These are phyloP conservation scores for Cajanus cajan DNA, from an alignment of 306 rosid species.

Conservation along the genomic window DNA sequence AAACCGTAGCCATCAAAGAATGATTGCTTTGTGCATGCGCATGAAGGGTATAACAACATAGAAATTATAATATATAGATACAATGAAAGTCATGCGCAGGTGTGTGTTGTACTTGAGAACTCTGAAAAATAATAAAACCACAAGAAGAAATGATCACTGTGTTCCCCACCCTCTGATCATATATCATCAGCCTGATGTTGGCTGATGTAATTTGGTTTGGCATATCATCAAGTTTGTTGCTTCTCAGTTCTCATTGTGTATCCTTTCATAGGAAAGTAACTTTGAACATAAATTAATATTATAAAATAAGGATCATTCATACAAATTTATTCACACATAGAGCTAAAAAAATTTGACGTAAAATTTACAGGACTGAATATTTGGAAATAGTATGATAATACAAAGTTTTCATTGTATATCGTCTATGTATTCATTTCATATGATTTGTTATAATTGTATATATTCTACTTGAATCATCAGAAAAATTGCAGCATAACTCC, in stretches of 20 bases:
- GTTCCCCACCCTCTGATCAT: conserved; percentile 45
- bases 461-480: neutral
- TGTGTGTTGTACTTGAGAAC: conserved; percentile 41
- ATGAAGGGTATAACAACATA: conserved; percentile 31
- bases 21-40: conserved; percentile 76
- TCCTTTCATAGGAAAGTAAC: no score
- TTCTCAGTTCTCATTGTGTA: conserved; percentile 5
- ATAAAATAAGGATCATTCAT: no score
- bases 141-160: conserved; percentile 40
- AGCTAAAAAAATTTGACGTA: no score
- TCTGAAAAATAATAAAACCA: neutral
- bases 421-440: conserved; percentile 5
- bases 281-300: no score
- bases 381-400: no score
- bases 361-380: no score
- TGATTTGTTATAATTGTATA: neutral
- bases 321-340: no score
- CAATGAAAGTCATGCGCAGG: conserved; percentile 39
- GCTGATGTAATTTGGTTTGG: conserved; percentile 43
- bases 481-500: neutral
- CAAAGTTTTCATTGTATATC: neutral
- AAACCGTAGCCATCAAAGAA: conserved; percentile 46
- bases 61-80: conserved; percentile 42
- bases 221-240: conserved; percentile 32
- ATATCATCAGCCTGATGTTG: conserved; percentile 11